Base-by-base conservation (phyloP, 805 yeast genomes). In the Myxozyma neglecta region DNA sequence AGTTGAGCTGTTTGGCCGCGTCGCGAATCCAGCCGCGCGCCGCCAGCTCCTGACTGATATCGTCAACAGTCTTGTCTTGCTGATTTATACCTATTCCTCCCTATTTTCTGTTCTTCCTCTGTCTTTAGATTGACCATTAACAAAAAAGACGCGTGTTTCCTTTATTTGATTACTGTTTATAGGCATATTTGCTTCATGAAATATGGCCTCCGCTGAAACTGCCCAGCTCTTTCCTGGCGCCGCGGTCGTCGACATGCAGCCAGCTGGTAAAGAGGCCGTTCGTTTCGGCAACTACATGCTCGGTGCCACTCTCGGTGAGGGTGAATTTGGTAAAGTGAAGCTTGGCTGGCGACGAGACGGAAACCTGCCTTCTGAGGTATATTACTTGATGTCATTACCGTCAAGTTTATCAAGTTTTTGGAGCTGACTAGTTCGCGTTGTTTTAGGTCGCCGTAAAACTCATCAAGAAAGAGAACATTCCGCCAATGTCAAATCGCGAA, bases 281-380 rank as follows among this genome's bases (percentile, higher is more conserved):
- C 47, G 96, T 44, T 92, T 94, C 73, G 99, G 99, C 32, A 85
- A 89, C 13, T 94, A 92, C 71, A 83, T 89, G 24, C 80, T 94
- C 7, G 99, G 98, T 1, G 86, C 96, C 13, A 93, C 99, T 0
- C 77, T 94, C 13, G 99, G 99, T 39, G 97, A 94, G 76, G 99
- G 99, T 53, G 99, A 94, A 73, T 94, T 94, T 75, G 99, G 99
- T 61, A 93, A 94, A 75, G 99, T 94, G 61, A 94, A 93, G 73
- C 79, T 94, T 24, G 98, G 97, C 13, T 93, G 97, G 97, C 81
- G 96, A 63, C 89, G 89, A 73, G 92, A 86, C 69, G 91, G 90
- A 18, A 68, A 70, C 37, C 69, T 56, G 57, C 75, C 75, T 34
- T 74, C 73, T 77, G 84, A 71, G 83, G 85, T 61, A 20, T 57